These are phyloP conservation scores for Fonsecaea pedrosoi DNA, from an alignment of 2,329 filamentous ascomycete species.

Conservation along the genomic window DNA sequence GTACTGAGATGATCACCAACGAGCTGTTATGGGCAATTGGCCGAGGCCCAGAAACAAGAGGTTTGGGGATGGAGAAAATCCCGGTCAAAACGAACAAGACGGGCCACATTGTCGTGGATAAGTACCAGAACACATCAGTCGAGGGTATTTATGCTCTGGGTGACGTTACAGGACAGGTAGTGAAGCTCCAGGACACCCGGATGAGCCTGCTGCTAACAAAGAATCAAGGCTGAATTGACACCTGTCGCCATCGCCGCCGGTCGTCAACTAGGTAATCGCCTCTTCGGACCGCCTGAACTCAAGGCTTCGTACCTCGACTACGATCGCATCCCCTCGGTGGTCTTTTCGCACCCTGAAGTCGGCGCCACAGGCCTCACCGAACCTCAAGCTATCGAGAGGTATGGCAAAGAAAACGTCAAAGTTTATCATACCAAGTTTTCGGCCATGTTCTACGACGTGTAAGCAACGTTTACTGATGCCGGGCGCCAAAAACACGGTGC, in stretches of 20 bases:
- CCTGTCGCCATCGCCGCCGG: constrained; percentile 61
- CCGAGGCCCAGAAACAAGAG: constrained; percentile 53
- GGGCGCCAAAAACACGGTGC: background rate
- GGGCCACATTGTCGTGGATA: constrained; percentile 56
- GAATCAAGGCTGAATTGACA: constrained; percentile 53
- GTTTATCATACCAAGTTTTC: constrained; percentile 58
- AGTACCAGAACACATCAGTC: constrained; percentile 58
- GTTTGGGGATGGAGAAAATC: constrained; percentile 50
- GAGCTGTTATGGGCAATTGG: constrained; percentile 61
- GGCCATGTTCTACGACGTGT: constrained; percentile 55
- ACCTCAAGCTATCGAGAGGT: constrained; percentile 55
- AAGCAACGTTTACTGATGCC: constrained; percentile 8
- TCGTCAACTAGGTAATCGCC: constrained; percentile 56
- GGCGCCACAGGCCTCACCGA: constrained; percentile 59
- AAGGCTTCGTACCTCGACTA: constrained; percentile 55
- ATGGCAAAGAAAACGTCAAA: constrained; percentile 59
- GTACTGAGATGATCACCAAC: constrained; percentile 54
- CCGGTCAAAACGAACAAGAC: constrained; percentile 51
- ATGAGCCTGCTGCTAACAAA: background rate
- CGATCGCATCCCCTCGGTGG: constrained; percentile 60
- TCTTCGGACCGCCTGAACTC: constrained; percentile 56
- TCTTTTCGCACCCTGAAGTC: constrained; percentile 60
- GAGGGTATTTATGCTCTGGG: constrained; percentile 58
- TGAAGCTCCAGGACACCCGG: background rate
- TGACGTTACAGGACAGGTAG: constrained; percentile 56